Evolutionary conservation across 164 flowering plant genomes (phyloP), one percentile per base, ranked within the genome.

Genomic region (Berberis thunbergii): DNA sequence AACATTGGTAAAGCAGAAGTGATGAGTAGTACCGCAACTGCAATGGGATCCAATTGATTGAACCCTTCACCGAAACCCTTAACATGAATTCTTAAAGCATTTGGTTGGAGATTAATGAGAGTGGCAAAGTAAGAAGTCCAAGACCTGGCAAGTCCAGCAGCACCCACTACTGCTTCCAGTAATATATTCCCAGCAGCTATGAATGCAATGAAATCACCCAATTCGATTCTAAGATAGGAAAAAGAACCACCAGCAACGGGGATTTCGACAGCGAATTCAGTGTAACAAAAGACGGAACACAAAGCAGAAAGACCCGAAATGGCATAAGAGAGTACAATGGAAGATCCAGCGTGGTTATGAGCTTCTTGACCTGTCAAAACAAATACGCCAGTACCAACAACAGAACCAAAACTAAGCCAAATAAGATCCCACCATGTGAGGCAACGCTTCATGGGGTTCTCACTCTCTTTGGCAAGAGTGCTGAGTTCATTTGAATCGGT

Each of bases 381-480:
- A 69, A 92, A 89, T 43, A 92, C 84, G 49, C 98, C 98, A 2
- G 98, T 81, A 9, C 98, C 96, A n/a, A 89, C 86, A 26, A 92
- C 96, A 40, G 88, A 74, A 61, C 96, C 96, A 69, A 89, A 86
- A 45, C 84, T 75, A 11, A 92, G 67, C 96, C 96, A 92, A 3
- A 79, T 67, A 0, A 92, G 71, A 69, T 93, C 98, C 93, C 93
- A 90, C 97, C 94, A 88, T 1, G 84, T 80, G 66, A 93, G 82
- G 73, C 94, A 90, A 39, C 66, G 70, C 6, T 66, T 71, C 83
- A 93, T 68, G 3, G 67, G 70, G 65, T 86, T 78, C 66, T 81
- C 82, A 70, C 89, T 84, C 58, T 70, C 74, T 7, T 54, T 68
- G 3, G 69, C 73, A 26, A 79, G 26, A 26, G 26, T 70, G 4